Evolutionary conservation across 352 stramenopile species (phyloP), one percentile per base, ranked within the genome.

Genomic region (Pythium plurisporium): DNA sequence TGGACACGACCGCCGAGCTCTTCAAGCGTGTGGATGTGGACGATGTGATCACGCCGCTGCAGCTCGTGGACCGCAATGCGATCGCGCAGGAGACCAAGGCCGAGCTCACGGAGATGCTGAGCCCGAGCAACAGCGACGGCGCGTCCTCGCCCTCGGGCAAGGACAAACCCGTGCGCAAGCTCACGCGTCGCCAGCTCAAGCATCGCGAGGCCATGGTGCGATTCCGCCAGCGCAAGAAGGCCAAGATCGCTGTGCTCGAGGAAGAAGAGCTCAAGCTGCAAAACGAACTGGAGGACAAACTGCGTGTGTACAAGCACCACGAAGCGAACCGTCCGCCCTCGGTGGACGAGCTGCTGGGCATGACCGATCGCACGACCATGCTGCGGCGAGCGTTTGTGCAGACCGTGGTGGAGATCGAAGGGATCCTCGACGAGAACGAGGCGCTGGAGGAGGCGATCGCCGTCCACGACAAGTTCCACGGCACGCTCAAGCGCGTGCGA

Each of bases 171-270:
- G 38, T 26, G 4, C 51, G 46, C n/a, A 60, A 64, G 33, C 50
- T 59, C 30, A 69, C 62, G 14, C 54, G 46, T 0, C 62, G 62
- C 15, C 62, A 62, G 44, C 62, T 69, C 9, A 61, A 62, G 19
- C 62, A 69, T 33, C 50, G 51, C 14, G 62, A 69, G 20, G 62
- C 62, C n/a, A 69, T 69, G 62, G 62, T 64, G 55, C 62, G 62
- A 15, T 69, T 69, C 62, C 62, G 62, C 38, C 55, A 58, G 40
- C 62, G 62, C 22, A 69, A 69, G 38, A 64, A 64, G 44, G 62
- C 55, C 23, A 60, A 60, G 43, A 64, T 69, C 44, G 48, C 62
- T 9, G 54, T 54, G 38, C 55, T 69, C 25, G 62, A 69, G 42
- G 49, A 64, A 27, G 29, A 69, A 54, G 62, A 62, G 55, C 29